phyloP scores from a whole-genome alignment of 2,329 filamentous ascomycete genomes.

The Didymella segeticola region DNA sequence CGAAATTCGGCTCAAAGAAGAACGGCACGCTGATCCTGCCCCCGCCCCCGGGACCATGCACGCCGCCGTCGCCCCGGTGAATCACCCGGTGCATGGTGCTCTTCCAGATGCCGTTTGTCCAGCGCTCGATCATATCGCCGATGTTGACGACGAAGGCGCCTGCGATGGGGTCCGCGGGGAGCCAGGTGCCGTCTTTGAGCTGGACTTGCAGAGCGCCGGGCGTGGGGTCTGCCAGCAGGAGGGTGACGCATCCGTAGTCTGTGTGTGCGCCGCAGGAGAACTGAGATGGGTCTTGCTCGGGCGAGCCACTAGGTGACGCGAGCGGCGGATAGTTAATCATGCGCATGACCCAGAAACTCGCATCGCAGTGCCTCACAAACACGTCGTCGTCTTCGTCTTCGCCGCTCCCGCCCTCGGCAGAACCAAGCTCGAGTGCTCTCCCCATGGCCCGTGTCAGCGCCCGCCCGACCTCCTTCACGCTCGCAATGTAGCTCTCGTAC shows the following conservation, averaged over 20 bases:
- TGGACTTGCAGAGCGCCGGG: slow-evolving; percentile 54
- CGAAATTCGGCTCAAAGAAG: slow-evolving; percentile 57
- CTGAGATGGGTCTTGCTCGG: slow-evolving; percentile 30
- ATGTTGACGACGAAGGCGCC: slow-evolving; percentile 59
- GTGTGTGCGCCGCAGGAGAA: slow-evolving; percentile 53
- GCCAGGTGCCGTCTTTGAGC: slow-evolving; percentile 53
- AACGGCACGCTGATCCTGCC: slow-evolving; percentile 57
- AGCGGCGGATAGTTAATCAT: slow-evolving; percentile 52
- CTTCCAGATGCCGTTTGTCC: slow-evolving; percentile 54
- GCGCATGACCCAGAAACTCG: slow-evolving; percentile 51
- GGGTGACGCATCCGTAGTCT: slow-evolving; percentile 57
- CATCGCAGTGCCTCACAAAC: slow-evolving; percentile 41
- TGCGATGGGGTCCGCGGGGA: slow-evolving; percentile 53
- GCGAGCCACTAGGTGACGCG: too few relatives aligned
- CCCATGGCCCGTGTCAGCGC: slow-evolving; percentile 50
- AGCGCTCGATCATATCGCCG: slow-evolving; percentile 57
- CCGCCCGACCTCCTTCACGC: slow-evolving; percentile 39
- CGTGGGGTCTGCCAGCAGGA: slow-evolving; percentile 54
- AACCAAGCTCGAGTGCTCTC: slow-evolving; percentile 41
- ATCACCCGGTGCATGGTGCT: slow-evolving; percentile 56
- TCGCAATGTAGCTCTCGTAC: slow-evolving; percentile 43
- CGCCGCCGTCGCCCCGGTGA: slow-evolving; percentile 34
- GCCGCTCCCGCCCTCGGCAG: not conserved
- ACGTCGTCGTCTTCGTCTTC: slow-evolving; percentile 41
- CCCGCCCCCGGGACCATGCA: slow-evolving; percentile 24